Evolutionary conservation across 306 rosid species (phyloP), one percentile per base, ranked within the genome.

Genomic region (Cicer yamashitae): DNA sequence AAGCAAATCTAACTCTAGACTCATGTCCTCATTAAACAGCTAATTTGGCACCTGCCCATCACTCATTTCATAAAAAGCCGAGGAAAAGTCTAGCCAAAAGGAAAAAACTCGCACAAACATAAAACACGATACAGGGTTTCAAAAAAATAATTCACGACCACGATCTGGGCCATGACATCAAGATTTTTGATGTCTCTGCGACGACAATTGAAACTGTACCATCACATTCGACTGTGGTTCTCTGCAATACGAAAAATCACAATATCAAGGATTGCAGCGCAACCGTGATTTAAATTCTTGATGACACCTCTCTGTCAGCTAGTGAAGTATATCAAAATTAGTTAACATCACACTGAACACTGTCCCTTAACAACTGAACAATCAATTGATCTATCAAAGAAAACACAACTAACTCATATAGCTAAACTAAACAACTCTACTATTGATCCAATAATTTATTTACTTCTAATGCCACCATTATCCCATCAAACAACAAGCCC

Each of bases 371-470:
- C 72, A 75, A 43, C 43, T 60, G 57, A 54, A 25, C 7, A 66
- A 63, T 48, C 62, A 17, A 64, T 56, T 22, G 77, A 74, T 64
- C 81, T 39, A 30, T 48, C 17, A 37, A 65, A 64, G 15, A 37
- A 54, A 47, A 48, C 45, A 50, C 25, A 45, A 68, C 38, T 13
- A 56, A 71, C 22, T 71, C 43, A 20, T 3, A 72, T 51, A 44
- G 43, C 73, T 41, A 56, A 65, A 15, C 14, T 17, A 56, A 18
- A 65, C 72, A 45, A 30, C 12, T 10, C 66, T 65, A 61, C 39
- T 22, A 46, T 30, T 30, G 37, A 30, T 12, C 10, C 7, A 63
- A 1, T 22, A 66, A 20, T 1, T 10, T 10, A 41, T 3, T 50
- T 39, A 60, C 25, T 40, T 59, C 38, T 3, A 67, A 74, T 59